Evolutionary conservation across 1,284 basidiomycete genomes (phyloP).

Genomic region (Ustilago trichophora): DNA sequence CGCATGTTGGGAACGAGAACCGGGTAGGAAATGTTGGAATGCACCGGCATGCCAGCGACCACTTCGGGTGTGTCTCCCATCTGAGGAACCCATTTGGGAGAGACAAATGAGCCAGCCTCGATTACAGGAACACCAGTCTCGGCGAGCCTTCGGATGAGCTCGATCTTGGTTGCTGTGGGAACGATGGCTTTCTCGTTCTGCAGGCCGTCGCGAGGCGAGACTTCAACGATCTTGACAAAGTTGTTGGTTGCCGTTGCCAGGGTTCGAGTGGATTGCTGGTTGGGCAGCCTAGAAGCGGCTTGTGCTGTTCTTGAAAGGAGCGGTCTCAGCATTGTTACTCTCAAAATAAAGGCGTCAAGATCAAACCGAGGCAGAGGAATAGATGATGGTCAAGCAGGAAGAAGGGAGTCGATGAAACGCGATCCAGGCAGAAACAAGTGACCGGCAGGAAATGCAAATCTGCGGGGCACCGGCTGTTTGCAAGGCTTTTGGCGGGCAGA

Average conservation of each 20-base stretch:
- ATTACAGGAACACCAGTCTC: conserved; percentile 78
- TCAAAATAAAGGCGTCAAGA: neutral
- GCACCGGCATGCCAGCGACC: conserved; percentile 72
- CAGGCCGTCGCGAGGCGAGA: conserved; percentile 88
- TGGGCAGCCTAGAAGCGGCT: neutral
- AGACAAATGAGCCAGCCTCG: conserved; percentile 91
- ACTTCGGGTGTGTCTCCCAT: conserved; percentile 68
- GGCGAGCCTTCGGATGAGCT: conserved; percentile 80
- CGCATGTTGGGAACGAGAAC: conserved; percentile 86
- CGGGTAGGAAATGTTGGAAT: conserved; percentile 75
- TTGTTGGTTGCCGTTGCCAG: conserved; percentile 28
- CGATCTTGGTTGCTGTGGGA: conserved; percentile 78
- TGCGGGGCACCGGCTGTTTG: conserved; percentile 14
- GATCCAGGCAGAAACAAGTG: no score
- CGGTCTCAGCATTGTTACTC: conserved; percentile 13
- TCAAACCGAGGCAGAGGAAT: no score
- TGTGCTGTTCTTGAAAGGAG: neutral
- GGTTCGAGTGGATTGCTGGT: neutral
- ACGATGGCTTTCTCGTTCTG: conserved; percentile 87
- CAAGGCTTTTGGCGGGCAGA: no score
- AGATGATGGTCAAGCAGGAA: neutral
- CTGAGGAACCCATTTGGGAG: conserved; percentile 78
- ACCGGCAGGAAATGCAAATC: no score
- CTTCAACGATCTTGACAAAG: conserved; percentile 79
- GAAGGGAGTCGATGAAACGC: neutral